Conservation (phyloP, 495 filamentous ascomycete species). For the Penicillium dipodomyicola region DNA sequence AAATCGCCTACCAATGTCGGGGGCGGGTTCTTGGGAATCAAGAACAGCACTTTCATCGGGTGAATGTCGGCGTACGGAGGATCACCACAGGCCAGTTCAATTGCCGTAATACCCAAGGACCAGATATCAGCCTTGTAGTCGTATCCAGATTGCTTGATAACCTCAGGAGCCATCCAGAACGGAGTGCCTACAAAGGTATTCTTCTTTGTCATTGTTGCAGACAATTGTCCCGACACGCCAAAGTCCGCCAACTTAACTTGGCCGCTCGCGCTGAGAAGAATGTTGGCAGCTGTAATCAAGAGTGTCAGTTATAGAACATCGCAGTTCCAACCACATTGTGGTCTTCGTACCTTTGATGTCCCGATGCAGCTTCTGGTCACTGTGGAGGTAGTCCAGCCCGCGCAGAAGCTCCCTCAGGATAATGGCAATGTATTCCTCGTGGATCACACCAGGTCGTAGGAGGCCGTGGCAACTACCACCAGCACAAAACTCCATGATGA, state of each 20-base stretch:
- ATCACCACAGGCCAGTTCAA: slow-evolving; percentile 89
- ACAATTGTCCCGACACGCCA: slow-evolving; percentile 94
- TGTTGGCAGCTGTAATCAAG: slow-evolving; percentile 70
- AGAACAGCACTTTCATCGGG: slow-evolving; percentile 97
- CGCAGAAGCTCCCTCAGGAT: slow-evolving; percentile 86
- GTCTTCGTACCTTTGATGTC: slow-evolving; percentile 81
- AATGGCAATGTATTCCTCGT: slow-evolving; percentile 91
- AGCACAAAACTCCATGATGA: slow-evolving; percentile 93
- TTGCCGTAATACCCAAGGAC: slow-evolving; percentile 96
- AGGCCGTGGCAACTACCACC: slow-evolving; percentile 90
- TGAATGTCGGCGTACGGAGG: slow-evolving; percentile 96
- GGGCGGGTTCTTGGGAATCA: slow-evolving; percentile 93
- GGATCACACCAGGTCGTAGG: slow-evolving; percentile 87
- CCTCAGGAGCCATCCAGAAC: slow-evolving; percentile 99
- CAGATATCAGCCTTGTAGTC: slow-evolving; percentile 99
- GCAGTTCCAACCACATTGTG: not conserved
- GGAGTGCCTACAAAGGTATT: slow-evolving; percentile 98
- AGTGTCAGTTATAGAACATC: slow-evolving; percentile 15
- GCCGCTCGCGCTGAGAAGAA: slow-evolving; percentile 80
- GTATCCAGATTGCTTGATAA: slow-evolving; percentile 97
- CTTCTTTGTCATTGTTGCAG: slow-evolving; percentile 98
- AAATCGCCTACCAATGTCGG: slow-evolving; percentile 83
- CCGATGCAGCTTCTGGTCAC: slow-evolving; percentile 91
- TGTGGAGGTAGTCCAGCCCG: slow-evolving; percentile 89
- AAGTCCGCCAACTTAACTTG: slow-evolving; percentile 98